phyloP scores from a whole-genome alignment of 192 early-diverging fungal species.

The Allomyces arbusculus region DNA sequence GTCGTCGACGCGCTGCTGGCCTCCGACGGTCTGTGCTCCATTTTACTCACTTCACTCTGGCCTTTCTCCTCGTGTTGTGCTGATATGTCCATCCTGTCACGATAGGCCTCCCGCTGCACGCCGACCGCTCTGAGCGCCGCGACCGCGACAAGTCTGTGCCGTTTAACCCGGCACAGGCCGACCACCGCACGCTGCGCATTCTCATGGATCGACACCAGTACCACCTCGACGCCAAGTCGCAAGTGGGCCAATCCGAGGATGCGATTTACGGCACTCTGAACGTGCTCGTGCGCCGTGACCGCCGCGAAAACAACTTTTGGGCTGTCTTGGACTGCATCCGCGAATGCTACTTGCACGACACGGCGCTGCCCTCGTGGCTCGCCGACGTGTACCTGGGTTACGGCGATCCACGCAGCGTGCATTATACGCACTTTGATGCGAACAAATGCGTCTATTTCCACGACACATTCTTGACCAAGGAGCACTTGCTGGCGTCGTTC shows the following conservation, averaged over 20 bases:
- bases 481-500: slow-evolving; percentile 52
- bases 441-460: slow-evolving; percentile 50
- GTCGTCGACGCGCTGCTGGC: no score
- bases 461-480: slow-evolving; percentile 70
- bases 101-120: no score
- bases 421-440: slow-evolving; percentile 32
- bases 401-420: slow-evolving; percentile 64
- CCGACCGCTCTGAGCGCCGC: no score
- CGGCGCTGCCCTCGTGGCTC: slow-evolving; percentile 80
- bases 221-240: slow-evolving; percentile 9
- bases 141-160: no score
- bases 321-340: slow-evolving; percentile 76
- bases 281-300: slow-evolving; percentile 65
- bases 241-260: slow-evolving; percentile 12
- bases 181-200: slow-evolving; percentile 46
- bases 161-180: not conserved
- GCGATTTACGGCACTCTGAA: slow-evolving; percentile 63
- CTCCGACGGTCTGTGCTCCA: no score
- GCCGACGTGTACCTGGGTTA: slow-evolving; percentile 83
- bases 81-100: no score
- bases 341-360: slow-evolving; percentile 61
- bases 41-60: no score
- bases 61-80: no score
- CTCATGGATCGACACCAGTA: slow-evolving; percentile 76
- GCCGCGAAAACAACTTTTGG: slow-evolving; percentile 87